Conservation (phyloP, 2,329 filamentous ascomycete species). For the Sporothrix sp. region DNA sequence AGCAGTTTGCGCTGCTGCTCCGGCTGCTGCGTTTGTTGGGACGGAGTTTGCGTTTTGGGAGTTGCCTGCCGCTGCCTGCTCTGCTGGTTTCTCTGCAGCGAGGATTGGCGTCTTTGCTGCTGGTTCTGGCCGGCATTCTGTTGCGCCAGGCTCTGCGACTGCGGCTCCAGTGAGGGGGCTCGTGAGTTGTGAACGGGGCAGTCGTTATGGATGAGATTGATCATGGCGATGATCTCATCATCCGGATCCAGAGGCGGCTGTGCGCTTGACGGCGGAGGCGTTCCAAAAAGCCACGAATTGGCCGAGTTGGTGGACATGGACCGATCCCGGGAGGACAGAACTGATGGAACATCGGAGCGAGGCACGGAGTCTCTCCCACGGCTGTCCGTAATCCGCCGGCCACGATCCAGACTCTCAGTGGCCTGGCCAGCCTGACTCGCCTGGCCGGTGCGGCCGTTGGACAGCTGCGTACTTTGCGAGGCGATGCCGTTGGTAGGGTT, state of each 20-base stretch:
- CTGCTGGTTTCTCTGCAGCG: not conserved
- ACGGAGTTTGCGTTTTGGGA: not conserved
- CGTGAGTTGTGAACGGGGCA: conserved; percentile 11
- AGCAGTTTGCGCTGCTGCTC: not conserved
- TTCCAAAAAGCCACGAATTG: not conserved
- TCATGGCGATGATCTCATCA: conserved; percentile 16
- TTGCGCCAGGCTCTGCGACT: not conserved
- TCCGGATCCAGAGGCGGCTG: not conserved
- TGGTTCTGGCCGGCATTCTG: not conserved
- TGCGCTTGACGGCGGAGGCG: not conserved
- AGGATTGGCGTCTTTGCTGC: not conserved
- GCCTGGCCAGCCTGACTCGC: not conserved
- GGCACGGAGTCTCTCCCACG: not conserved
- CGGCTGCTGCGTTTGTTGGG: not conserved
- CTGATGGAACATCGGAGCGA: not conserved
- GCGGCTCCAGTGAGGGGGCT: not conserved
- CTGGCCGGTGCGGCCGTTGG: not conserved
- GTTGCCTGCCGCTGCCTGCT: not conserved
- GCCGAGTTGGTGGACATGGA: not conserved
- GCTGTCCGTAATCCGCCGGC: not conserved
- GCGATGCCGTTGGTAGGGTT: not conserved
- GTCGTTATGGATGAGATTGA: conserved; percentile 1
- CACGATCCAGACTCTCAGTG: not conserved
- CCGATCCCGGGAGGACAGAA: not conserved
- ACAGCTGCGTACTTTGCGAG: not conserved